A percentile compares a stretch with the other conserved stretches of the same genome.
Conservation (phyloP, 1,284 basidiomycete genomes). For the Cystobasidiaceae sp. region DNA sequence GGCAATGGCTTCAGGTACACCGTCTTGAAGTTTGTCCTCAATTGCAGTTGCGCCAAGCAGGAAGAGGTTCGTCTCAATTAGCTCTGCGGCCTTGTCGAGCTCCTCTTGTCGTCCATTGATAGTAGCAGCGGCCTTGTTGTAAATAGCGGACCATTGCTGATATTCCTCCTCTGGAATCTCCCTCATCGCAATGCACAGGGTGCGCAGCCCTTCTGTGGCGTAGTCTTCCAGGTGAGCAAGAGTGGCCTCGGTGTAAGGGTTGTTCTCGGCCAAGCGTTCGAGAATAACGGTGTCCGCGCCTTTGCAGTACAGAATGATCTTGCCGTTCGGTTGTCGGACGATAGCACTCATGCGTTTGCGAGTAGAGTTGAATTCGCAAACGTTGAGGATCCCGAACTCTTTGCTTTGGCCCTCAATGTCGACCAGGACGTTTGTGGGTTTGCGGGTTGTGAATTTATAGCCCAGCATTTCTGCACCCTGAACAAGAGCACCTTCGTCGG, state of each 20-base stretch:
- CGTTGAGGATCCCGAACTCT: conserved; percentile 89
- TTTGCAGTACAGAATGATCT: conserved; percentile 92
- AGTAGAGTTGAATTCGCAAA: conserved; percentile 98
- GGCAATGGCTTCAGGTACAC: conserved; percentile 96
- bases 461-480: conserved; percentile 87
- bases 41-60: conserved; percentile 95
- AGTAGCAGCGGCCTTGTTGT: conserved; percentile 84
- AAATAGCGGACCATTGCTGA: conserved; percentile 76
- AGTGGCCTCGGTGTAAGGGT: conserved; percentile 81
- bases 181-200: conserved; percentile 90
- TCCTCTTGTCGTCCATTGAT: conserved; percentile 90
- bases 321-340: conserved; percentile 78
- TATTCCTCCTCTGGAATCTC: conserved; percentile 90
- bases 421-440: conserved; percentile 34
- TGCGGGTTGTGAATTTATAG: conserved; percentile 92
- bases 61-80: conserved; percentile 90
- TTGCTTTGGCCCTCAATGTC: conserved; percentile 55
- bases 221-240: conserved; percentile 90
- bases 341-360: conserved; percentile 97
- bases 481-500: conserved; percentile 95
- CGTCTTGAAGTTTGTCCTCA: conserved; percentile 97
- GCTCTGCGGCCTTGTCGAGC: conserved; percentile 86
- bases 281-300: conserved; percentile 97
- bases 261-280: conserved; percentile 70
- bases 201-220: conserved; percentile 92